Base-by-base conservation (phyloP, 1,284 basidiomycete genomes). In the Trichosporon sp. region DNA sequence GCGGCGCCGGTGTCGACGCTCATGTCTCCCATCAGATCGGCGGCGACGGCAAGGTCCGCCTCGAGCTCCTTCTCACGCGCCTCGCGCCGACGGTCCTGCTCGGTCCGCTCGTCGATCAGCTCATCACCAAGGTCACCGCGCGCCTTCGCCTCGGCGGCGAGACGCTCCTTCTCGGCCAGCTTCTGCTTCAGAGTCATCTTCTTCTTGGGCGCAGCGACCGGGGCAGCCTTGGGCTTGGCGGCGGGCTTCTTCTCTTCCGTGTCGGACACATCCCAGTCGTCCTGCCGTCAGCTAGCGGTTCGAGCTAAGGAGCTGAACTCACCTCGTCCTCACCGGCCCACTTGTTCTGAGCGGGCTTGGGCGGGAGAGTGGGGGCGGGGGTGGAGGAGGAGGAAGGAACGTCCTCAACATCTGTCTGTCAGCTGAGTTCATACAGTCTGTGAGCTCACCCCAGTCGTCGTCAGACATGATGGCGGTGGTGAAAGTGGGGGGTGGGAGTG, bases 221-320 rank as follows among this genome's bases (percentile, higher is more conserved):
- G 79, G 51, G 85, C 85, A 0, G 88, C 80, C 19, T 84, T 81
- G 65, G 67, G 67, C 46, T 63, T 64, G 12, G 86, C 80, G 0
- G 86, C 77, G 65, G 84, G 73, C 19, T 87, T 85, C 70, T 89
- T 88, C 73, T 88, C 85, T 74, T 90, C 88, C 69, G 92, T 91
- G n/a, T 91, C 91, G 4, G 92, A 92, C 59, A 88, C 92, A 76
- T 98, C 95, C 95, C 94, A 97, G 83, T 96, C 93, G 81, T 93
- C 94, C 92, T 96, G 71, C 12, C 32, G 68, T 71, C 11, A 71
- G 70, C 67, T 26, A 56, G 26, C 16, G 12, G 2, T 31, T 3
- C n/a, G 21, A 11, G 35, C 5, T 4, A 7, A 10, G 4, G 8
- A 63, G 74, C 66, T 71, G 68, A 35, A 67, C 89, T 89, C 0